Evolutionary conservation across 2,329 filamentous ascomycete genomes (phyloP).

Genomic region (Colletotrichum ledebouriae): DNA sequence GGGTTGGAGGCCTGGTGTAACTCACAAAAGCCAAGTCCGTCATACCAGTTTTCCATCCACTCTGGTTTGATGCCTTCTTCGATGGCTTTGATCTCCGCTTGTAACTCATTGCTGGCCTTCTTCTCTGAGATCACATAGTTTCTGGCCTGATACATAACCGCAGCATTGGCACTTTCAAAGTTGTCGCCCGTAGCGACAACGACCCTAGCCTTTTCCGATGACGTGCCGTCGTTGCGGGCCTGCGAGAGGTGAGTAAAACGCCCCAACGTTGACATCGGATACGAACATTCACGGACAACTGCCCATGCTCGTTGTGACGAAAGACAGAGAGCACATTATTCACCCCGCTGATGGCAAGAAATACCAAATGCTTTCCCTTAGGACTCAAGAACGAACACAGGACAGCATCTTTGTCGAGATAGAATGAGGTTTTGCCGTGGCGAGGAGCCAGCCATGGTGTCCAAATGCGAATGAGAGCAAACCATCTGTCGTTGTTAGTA

Average conservation of each 20-base stretch:
- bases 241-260: conserved; percentile 48
- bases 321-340: conserved; percentile 79
- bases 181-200: conserved; percentile 78
- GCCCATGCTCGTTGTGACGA: conserved; percentile 73
- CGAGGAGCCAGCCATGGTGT: conserved; percentile 90
- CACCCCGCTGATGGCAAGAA: conserved; percentile 83
- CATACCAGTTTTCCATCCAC: conserved; percentile 92
- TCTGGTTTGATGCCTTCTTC: conserved; percentile 65
- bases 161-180: conserved; percentile 82
- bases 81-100: conserved; percentile 61
- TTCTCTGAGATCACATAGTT: conserved; percentile 67
- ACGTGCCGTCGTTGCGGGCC: conserved; percentile 75
- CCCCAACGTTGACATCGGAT: not conserved
- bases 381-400: conserved; percentile 81
- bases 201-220: conserved; percentile 69
- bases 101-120: conserved; percentile 56
- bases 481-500: conserved; percentile 70
- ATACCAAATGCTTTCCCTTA: conserved; percentile 80
- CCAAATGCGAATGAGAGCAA: conserved; percentile 84
- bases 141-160: conserved; percentile 90
- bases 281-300: conserved; percentile 75
- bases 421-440: conserved; percentile 78
- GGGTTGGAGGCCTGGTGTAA: conserved; percentile 15
- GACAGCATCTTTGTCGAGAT: conserved; percentile 82
- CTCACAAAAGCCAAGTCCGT: conserved; percentile 89